phyloP scores from a whole-genome alignment of 176 grass and related monocot species.

The Luzula sylvatica region DNA sequence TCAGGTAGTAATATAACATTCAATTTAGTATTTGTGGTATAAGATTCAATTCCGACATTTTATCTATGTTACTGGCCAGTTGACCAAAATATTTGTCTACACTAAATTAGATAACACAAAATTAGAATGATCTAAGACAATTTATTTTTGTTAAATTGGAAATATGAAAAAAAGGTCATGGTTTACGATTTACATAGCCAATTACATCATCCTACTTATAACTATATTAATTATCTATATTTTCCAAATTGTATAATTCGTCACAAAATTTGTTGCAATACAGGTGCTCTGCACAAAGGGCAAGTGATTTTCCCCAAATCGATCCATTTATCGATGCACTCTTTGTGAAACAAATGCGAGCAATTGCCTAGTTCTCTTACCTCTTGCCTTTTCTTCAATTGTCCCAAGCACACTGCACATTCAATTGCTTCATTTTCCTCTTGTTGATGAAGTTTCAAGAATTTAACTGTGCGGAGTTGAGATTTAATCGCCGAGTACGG shows the following conservation, averaged over 20 bases:
- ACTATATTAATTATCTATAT: too few relatives aligned
- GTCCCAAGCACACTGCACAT: constrained; percentile 64
- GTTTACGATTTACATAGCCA: not conserved
- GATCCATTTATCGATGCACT: constrained; percentile 85
- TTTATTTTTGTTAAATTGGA: too few relatives aligned
- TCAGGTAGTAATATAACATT: too few relatives aligned
- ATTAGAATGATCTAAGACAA: too few relatives aligned
- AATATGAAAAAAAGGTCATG: too few relatives aligned
- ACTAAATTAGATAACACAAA: too few relatives aligned
- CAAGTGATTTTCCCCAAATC: constrained; percentile 67
- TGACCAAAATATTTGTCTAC: too few relatives aligned
- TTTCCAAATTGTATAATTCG: not conserved
- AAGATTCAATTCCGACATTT: too few relatives aligned
- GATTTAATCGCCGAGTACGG: constrained; percentile 33
- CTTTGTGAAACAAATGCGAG: constrained; percentile 68
- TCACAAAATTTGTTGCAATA: constrained; percentile 21
- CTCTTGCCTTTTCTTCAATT: constrained; percentile 42
- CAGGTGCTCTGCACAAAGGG: constrained; percentile 53
- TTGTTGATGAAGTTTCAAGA: constrained; percentile 17
- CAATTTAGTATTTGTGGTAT: too few relatives aligned
- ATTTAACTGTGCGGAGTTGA: constrained; percentile 35
- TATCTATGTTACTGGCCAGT: too few relatives aligned
- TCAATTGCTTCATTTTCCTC: not conserved
- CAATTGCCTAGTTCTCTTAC: constrained; percentile 64
- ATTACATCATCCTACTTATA: not conserved